Conservation (phyloP, 108 stramenopile species). For the Cyclotella kingstonii region DNA sequence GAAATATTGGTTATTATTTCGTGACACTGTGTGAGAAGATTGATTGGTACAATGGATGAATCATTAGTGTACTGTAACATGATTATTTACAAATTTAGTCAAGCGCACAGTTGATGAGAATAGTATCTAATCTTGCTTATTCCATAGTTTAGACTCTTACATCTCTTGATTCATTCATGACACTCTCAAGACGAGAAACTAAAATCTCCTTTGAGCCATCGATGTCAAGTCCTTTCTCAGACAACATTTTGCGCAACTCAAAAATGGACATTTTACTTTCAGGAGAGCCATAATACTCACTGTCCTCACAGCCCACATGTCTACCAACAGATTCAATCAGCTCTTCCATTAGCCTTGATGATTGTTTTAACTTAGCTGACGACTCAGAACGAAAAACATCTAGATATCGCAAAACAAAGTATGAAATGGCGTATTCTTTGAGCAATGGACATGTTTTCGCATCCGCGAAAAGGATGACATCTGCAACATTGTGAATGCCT, state of each 20-base stretch:
- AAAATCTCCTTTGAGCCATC: slow-evolving; percentile 19
- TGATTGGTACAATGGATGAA: no score
- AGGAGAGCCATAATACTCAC: background rate
- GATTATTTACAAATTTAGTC: no score
- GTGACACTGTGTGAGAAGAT: no score
- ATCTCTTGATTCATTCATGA: no score
- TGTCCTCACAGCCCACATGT: background rate
- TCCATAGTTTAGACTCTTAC: no score
- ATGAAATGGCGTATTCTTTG: slow-evolving; percentile 6
- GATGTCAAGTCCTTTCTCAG: slow-evolving; percentile 8
- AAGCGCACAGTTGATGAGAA: no score
- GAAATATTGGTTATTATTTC: no score
- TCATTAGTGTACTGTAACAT: no score
- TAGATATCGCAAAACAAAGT: background rate
- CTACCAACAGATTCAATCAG: background rate
- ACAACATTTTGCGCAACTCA: slow-evolving; percentile 9
- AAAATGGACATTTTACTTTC: background rate
- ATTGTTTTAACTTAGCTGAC: no score
- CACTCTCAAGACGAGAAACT: background rate
- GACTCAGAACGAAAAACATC: slow-evolving; percentile 6
- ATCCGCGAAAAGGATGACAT: slow-evolving; percentile 6
- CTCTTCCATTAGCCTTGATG: slow-evolving; percentile 1
- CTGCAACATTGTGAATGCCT: background rate
- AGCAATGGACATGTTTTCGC: slow-evolving; percentile 7
- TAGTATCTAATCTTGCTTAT: no score